Evolutionary conservation across 768 basidiomycete genomes (phyloP).

Genomic region (Termitomyces sp.): DNA sequence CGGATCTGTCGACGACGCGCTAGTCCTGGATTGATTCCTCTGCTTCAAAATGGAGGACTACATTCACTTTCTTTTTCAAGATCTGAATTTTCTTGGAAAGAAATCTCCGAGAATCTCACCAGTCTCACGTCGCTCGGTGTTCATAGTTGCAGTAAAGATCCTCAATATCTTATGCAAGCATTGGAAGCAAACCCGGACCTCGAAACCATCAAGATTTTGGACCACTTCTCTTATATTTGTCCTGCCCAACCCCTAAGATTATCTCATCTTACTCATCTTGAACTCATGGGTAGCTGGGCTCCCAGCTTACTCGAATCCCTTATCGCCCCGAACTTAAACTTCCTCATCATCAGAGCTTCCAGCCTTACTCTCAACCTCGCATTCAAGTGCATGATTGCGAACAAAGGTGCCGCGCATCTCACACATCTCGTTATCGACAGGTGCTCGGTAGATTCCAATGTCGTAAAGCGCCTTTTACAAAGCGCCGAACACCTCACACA

Average conservation of each 20-base stretch:
- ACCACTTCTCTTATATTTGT: neutral
- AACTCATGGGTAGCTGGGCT: conserved; percentile 21
- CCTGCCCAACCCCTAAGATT: conserved; percentile 17
- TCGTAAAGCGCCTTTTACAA: conserved; percentile 27
- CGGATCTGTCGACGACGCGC: neutral
- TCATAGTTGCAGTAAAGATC: neutral
- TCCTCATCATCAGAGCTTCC: conserved; percentile 11
- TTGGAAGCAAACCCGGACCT: conserved; percentile 24
- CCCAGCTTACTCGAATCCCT: conserved; percentile 11
- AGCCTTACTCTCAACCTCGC: conserved; percentile 14
- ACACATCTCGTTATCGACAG: conserved; percentile 35
- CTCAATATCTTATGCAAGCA: conserved; percentile 13
- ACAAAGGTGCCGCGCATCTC: conserved; percentile 24
- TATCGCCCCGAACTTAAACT: conserved; percentile 5
- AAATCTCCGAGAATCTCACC: conserved; percentile 13
- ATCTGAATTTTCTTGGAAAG: conserved; percentile 18
- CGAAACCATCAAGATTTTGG: conserved; percentile 23
- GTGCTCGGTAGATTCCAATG: conserved; percentile 23
- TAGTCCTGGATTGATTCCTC: conserved; percentile 2
- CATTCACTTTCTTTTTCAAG: conserved; percentile 4
- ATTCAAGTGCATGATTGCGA: conserved; percentile 17
- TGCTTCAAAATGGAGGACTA: conserved; percentile 4
- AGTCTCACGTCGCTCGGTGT: conserved; percentile 20
- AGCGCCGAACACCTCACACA: conserved; percentile 34
- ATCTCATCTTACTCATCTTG: conserved; percentile 32